phyloP scores from a whole-genome alignment of 73 alveolate species.

The Paramecium biaurelia region DNA sequence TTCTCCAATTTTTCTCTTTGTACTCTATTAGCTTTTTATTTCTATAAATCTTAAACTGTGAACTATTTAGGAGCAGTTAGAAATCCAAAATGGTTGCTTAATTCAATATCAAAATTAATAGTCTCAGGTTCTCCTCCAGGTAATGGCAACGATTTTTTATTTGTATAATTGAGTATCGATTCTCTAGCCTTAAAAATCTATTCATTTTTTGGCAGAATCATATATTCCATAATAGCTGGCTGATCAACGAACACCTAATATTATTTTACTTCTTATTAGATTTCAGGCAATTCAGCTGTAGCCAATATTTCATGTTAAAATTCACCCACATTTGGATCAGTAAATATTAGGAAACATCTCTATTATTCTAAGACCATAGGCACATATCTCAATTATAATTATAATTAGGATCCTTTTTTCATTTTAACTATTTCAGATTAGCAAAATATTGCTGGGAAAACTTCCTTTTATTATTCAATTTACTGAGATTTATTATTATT shows the following conservation, averaged over 20 bases:
- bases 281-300: conserved; percentile 93
- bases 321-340: conserved; percentile 96
- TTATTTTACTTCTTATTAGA: background rate
- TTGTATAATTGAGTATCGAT: background rate
- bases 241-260: conserved; percentile 53
- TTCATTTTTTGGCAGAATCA: conserved; percentile 46
- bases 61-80: conserved; percentile 33
- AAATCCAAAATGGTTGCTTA: conserved; percentile 26
- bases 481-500: background rate
- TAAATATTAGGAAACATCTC: conserved; percentile 90
- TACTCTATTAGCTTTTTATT: conserved; percentile 31
- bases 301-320: conserved; percentile 94
- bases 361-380: conserved; percentile 95
- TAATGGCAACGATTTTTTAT: conserved; percentile 3
- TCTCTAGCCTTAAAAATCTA: conserved; percentile 39
- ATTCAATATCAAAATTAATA: conserved; percentile 41
- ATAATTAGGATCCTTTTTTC: conserved; percentile 67
- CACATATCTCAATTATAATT: conserved; percentile 80
- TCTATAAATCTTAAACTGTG: background rate
- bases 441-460: conserved; percentile 46
- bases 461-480: conserved; percentile 47
- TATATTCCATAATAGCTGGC: background rate
- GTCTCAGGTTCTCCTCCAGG: conserved; percentile 58
- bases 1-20: conserved; percentile 54
- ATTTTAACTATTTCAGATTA: conserved; percentile 11